Percentiles rank a stretch among this genome's conserved stretches.
These are phyloP conservation scores for Russula griseocarnosa DNA, from an alignment of 768 basidiomycete species.

Conservation along the genomic window DNA sequence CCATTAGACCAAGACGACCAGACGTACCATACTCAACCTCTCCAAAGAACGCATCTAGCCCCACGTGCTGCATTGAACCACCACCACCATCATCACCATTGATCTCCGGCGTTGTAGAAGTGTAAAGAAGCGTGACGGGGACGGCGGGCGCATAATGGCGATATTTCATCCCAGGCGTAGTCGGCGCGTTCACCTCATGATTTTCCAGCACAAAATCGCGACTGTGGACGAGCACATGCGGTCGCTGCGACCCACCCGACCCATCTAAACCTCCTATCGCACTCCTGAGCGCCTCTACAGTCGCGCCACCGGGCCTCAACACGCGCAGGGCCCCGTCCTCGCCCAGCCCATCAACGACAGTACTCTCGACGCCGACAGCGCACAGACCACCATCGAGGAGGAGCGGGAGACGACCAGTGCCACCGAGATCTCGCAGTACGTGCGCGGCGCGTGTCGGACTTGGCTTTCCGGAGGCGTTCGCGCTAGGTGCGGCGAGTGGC, in stretches of 20 bases:
- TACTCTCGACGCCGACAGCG: slow-evolving; percentile 89
- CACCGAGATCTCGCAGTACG: slow-evolving; percentile 72
- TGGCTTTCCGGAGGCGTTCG: slow-evolving; percentile 91
- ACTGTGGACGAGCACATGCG: slow-evolving; percentile 65
- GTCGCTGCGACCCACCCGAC: slow-evolving; percentile 13
- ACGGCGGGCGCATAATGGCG: slow-evolving; percentile 92
- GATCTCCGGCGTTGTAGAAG: slow-evolving; percentile 38
- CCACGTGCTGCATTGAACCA: slow-evolving; percentile 32
- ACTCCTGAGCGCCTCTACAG: slow-evolving; percentile 76
- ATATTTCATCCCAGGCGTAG: slow-evolving; percentile 99
- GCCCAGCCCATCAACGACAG: slow-evolving; percentile 85
- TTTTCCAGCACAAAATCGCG: slow-evolving; percentile 67
- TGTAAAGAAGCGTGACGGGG: slow-evolving; percentile 73
- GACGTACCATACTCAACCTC: slow-evolving; percentile 32
- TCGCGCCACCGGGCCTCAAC: slow-evolving; percentile 87
- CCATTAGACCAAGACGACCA: slow-evolving; percentile 57
- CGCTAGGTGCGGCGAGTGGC: slow-evolving; percentile 91
- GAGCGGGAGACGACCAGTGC: slow-evolving; percentile 53
- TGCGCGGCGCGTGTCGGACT: slow-evolving; percentile 89
- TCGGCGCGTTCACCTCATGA: slow-evolving; percentile 71
- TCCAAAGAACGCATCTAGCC: slow-evolving; percentile 40
- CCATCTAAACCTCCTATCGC: slow-evolving; percentile 42
- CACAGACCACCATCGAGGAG: slow-evolving; percentile 94
- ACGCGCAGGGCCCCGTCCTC: slow-evolving; percentile 73
- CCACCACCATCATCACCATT: slow-evolving; percentile 24